Percentiles rank a stretch among this genome's conserved stretches.
These are phyloP conservation scores for Zostera marina DNA, from an alignment of 116 monocot species.

Conservation along the genomic window DNA sequence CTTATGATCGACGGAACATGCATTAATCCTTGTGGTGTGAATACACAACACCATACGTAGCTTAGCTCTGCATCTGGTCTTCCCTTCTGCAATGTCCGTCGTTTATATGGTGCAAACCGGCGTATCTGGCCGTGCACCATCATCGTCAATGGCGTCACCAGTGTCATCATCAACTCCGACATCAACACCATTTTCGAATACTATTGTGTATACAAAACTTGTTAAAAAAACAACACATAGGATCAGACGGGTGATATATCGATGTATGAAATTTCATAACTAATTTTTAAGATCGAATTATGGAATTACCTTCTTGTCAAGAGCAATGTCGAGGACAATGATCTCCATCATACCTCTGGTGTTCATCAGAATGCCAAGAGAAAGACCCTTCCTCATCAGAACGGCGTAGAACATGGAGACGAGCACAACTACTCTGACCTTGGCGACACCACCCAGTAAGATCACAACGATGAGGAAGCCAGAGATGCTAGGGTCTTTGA, in stretches of 20 bases:
- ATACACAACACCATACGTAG: constrained; percentile 47
- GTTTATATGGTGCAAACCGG: constrained; percentile 35
- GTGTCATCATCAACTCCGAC: constrained; percentile 26
- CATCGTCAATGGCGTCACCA: constrained; percentile 26
- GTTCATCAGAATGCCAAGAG: constrained; percentile 48
- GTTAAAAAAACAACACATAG: not conserved
- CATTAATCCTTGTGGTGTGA: constrained; percentile 36
- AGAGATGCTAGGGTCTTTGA: constrained; percentile 9
- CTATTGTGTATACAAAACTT: constrained; percentile 30
- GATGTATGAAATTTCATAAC: not conserved
- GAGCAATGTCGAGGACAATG: constrained; percentile 46
- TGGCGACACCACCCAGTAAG: constrained; percentile 15
- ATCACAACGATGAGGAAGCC: constrained; percentile 23
- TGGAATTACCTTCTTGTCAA: constrained; percentile 21
- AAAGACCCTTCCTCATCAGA: constrained; percentile 30
- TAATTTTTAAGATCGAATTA: not conserved
- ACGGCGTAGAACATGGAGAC: constrained; percentile 20
- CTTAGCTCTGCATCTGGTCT: constrained; percentile 49
- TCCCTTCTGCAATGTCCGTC: constrained; percentile 34
- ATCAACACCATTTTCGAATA: constrained; percentile 34
- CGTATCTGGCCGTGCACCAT: constrained; percentile 13
- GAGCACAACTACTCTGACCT: constrained; percentile 18
- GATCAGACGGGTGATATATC: not conserved
- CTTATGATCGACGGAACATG: constrained; percentile 45
- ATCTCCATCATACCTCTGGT: constrained; percentile 42